Base-by-base conservation (phyloP, 2,329 filamentous ascomycete species). In the Leptographium wingfieldii region DNA sequence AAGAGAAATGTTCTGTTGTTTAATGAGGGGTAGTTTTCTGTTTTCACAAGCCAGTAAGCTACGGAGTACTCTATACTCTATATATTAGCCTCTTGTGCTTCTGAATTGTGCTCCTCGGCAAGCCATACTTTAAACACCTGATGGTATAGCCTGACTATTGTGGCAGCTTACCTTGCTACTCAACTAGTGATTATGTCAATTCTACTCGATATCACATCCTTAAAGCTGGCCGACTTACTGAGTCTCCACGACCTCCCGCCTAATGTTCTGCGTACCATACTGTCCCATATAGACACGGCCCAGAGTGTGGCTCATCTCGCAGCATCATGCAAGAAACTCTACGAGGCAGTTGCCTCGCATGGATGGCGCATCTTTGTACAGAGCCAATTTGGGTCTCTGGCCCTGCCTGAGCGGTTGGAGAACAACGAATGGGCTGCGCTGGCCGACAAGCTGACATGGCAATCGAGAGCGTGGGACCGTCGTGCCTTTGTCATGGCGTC, bases 381-480 rank as follows among this genome's bases (percentile, higher is more conserved):
- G 53, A 69, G 67, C 52, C 69, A 71, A 25, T 82, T 81, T 62
- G 69, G 71, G 1, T 75, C 73, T 3, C 67, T 77, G 7, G 62
- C 64, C 1, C 63, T 76, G 1, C 71, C 74, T 0, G 68, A 60
- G 54, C 51, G 53, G 25, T 49, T 57, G 7, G 46, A 68, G 22
- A 12, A 61, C 1, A 61, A 56, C 14, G 49, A 54, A 12, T 79
- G 77, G 70, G 63, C 65, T 12, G 63, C 67, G 14, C 68, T 77
- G 31, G 78, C 78, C 6, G 69, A 75, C 27, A 72, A 70, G 0
- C 66, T 80, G 46, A 80, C 79, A 0, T 76, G 75, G 61, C 74
- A 80, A 56, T 74, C 77, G 35, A 73, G 78, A n/a, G 77, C 76
- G 65, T 82, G 79, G 80, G 78, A 80, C 52, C 73, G 72, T 59